Conservation (phyloP, 495 filamentous ascomycete species). For the Penicillium paxilli region DNA sequence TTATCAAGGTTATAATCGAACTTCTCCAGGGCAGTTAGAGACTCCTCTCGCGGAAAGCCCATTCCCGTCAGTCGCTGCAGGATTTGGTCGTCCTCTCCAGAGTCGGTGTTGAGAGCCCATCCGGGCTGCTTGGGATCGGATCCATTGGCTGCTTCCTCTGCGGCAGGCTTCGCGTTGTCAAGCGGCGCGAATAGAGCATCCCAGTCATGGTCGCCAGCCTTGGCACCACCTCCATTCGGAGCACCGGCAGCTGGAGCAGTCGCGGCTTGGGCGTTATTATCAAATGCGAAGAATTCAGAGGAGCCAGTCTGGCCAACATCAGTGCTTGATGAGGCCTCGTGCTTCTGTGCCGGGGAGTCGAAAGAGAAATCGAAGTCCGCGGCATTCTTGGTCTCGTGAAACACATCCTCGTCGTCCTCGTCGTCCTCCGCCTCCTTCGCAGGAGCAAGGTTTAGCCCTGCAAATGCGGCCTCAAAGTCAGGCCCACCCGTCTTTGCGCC, state of each 20-base stretch:
- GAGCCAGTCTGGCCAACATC: constrained; percentile 20
- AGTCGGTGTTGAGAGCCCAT: constrained; percentile 70
- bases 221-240: constrained; percentile 29
- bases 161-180: constrained; percentile 53
- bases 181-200: constrained; percentile 89
- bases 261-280: constrained; percentile 52
- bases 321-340: constrained; percentile 19
- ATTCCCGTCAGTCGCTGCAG: constrained; percentile 87
- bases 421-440: constrained; percentile 81
- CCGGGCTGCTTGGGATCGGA: constrained; percentile 47
- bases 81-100: constrained; percentile 86
- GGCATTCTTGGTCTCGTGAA: constrained; percentile 41
- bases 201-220: constrained; percentile 71
- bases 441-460: constrained; percentile 62
- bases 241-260: constrained; percentile 22
- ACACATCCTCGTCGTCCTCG: constrained; percentile 58
- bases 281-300: constrained; percentile 46
- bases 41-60: constrained; percentile 80
- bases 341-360: constrained; percentile 47
- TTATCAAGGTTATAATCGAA: constrained; percentile 94
- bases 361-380: constrained; percentile 73
- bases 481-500: constrained; percentile 38
- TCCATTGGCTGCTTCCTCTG: constrained; percentile 24
- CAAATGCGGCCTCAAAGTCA: constrained; percentile 91
- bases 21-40: constrained; percentile 85